Base-by-base conservation (phyloP, 176 grass and related monocot species). In the Eleusine indica region DNA sequence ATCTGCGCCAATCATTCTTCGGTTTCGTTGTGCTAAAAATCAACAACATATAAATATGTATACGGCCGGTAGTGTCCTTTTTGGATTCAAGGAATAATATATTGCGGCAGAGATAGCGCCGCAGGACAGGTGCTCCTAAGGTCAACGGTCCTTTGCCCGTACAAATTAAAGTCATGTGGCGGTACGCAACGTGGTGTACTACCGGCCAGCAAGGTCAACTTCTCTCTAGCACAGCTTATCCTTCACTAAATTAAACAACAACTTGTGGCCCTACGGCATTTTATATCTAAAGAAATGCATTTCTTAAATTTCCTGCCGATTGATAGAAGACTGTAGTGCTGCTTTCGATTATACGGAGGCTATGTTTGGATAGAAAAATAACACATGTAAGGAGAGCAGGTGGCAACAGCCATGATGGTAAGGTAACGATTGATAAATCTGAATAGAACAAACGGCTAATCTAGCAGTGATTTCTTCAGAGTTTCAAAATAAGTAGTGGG, bases 111-210 rank as follows among this genome's bases (percentile, higher is more conserved):
- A 56, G 52, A 80, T 41, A 12, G 32, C 58, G 58, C 58, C 57
- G 17, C 4, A 39, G 15, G 52, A 19, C 68, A 70, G 12, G 9
- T 75, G 57, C 44, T 61, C 9, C 66, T 2, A 32, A 40, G 57
- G 88, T 78, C 88, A 90, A 74, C 40, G 77, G 75, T 90, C 73
- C 16, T 90, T 73, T 58, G 58, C 58, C 83, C 88, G 79, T 78
- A 78, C 68, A 83, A 28, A 78, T 17, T 32, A 25, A 44, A 64
- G 42, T 68, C 54, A 70, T 35, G 32, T 68, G 21, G 14, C 38
- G 15, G 56, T 29, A 73, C 61, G 40, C 64, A 38, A 82, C 69
- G 67, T 44, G 40, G 7, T 25, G 42, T 8, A 5, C 19, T 68
- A 15, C 77, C 17, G 73, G 38, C 6, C 44, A 74, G 22, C 48